Evolutionary conservation across 805 yeast species (phyloP), one percentile per base, ranked within the genome.

Genomic region (Kodamaea fukazawae): DNA sequence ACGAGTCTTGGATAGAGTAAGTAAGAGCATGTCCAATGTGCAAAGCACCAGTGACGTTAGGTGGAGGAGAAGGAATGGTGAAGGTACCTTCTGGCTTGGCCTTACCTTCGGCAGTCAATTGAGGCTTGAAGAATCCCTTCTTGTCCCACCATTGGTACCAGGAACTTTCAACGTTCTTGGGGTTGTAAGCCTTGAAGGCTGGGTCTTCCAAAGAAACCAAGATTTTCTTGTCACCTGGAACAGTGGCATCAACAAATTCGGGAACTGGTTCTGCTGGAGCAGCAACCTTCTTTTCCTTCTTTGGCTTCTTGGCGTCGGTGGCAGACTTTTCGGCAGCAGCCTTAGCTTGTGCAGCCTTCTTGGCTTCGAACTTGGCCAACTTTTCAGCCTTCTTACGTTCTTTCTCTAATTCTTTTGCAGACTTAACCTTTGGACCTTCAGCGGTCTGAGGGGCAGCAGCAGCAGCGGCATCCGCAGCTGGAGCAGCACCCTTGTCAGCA

Each of bases 1-100:
- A 77, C 17, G 97, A 66, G 64, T 93, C 99, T 72, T 93, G 99
- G 58, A 93, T 85, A 26, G 98, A 73, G 46, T 90, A 86, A 12
- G 99, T 93, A 61, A 93, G 76, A 20, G 98, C 99, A 65, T 93
- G 99, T 53, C 99, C 99, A 65, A 93, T 93, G 66, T 93, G 99
- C 52, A 93, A 76, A 34, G 98, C 97, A 69, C 99, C 99, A 34
- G 99, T 93, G 49, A 93, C 96, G 63, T 93, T 93, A 60, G 99
- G 99, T 47, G 99, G 99, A 29, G 99, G 99, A n/a, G 96, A 93
- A 29, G 98, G 97, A 55, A 93, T 87, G 47, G 84, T 76, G 67
- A 91, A 93, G 13, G 74, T 59, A 52, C 98, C 98, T 57, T 80
- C 90, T 31, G 93, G 86, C 59, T 83, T 83, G 50, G 78, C 56